Percentiles rank a stretch among this genome's conserved stretches.
phyloP scores from a whole-genome alignment of 768 basidiomycete genomes.

The Leccinum incarnatum region DNA sequence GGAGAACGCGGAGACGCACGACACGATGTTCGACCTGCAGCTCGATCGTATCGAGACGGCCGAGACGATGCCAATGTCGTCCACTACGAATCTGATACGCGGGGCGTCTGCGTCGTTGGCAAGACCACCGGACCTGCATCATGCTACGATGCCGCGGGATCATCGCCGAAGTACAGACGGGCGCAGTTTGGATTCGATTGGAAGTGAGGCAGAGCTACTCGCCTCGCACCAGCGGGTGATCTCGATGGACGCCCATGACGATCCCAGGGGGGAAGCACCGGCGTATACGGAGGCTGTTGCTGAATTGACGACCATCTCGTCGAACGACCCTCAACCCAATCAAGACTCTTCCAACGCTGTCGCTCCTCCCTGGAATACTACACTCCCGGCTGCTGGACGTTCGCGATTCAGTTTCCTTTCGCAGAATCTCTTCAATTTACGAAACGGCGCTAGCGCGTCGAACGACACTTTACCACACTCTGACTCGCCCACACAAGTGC shows the following conservation, averaged over 20 bases:
- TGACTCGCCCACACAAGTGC: slow-evolving; percentile 11
- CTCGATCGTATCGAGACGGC: slow-evolving; percentile 25
- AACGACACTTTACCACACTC: slow-evolving; percentile 9
- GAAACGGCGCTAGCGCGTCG: slow-evolving; percentile 5
- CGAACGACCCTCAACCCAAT: slow-evolving; percentile 21
- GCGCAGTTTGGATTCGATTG: slow-evolving; percentile 20
- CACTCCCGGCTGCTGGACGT: slow-evolving; percentile 16
- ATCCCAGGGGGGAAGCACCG: slow-evolving; percentile 62
- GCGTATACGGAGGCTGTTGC: slow-evolving; percentile 54
- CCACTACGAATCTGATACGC: slow-evolving; percentile 23
- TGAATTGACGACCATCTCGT: slow-evolving; percentile 11
- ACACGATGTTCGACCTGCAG: slow-evolving; percentile 16
- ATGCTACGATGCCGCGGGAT: not conserved
- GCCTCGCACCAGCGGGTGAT: slow-evolving; percentile 11
- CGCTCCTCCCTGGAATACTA: not conserved
- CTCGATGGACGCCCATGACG: slow-evolving; percentile 16
- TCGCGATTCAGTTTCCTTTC: slow-evolving; percentile 50
- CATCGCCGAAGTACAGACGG: slow-evolving; percentile 16
- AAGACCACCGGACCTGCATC: slow-evolving; percentile 15
- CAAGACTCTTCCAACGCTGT: not conserved
- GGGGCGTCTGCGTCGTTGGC: slow-evolving; percentile 3
- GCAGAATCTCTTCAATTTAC: slow-evolving; percentile 39
- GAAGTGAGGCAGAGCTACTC: slow-evolving; percentile 23
- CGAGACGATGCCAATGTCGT: slow-evolving; percentile 22
- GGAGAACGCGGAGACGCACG: slow-evolving; percentile 5